Base-by-base conservation (phyloP, 768 basidiomycete genomes). In the Tylopilus plumbeoviolaceoides region DNA sequence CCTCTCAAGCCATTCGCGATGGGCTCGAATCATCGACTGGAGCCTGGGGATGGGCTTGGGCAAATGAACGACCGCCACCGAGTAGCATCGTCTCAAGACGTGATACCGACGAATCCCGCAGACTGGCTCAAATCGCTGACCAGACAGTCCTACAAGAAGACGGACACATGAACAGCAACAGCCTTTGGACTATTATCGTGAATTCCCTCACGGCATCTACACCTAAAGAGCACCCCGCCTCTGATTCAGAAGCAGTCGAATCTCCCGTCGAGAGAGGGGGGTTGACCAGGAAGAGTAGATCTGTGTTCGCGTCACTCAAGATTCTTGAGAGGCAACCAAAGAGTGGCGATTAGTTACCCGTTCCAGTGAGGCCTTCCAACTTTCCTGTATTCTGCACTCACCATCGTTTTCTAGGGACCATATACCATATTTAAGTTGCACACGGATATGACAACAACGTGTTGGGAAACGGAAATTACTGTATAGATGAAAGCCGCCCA, bases 71-170 rank as follows among this genome's bases (percentile, higher is more conserved):
- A 18, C 95, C 95, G 4, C 95, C 95, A 5, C 89, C 95, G 3
- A 90, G 87, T 61, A 94, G 92, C 48, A 91, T 98, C 59, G 89
- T 90, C 30, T 84, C 89, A n/a, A 75, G 94, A 51, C 72, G 93
- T 48, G 95, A 98, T 62, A 95, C 91, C 6, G 74, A 76, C 36
- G 90, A 93, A 71, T 91, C 90, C 10, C 74, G 83, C 23, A 73
- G 78, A 61, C 72, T 93, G 38, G 89, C 87, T 23, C 79, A 77
- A 47, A 77, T 90, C 33, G 91, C 90, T 6, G 90, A 91, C 63
- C 76, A 80, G 65, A 75, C 79, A 15, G 72, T 84, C 40, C 59
- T 83, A 17, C 82, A 82, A 61, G 79, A 79, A 7, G 83, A 85
- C 53, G 73, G 70, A 48, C 61, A 74, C 10, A 65, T 87, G 58